Evolutionary conservation across 164 flowering plant species (phyloP), one percentile per base, ranked within the genome.

Genomic region (Berberis thunbergii): DNA sequence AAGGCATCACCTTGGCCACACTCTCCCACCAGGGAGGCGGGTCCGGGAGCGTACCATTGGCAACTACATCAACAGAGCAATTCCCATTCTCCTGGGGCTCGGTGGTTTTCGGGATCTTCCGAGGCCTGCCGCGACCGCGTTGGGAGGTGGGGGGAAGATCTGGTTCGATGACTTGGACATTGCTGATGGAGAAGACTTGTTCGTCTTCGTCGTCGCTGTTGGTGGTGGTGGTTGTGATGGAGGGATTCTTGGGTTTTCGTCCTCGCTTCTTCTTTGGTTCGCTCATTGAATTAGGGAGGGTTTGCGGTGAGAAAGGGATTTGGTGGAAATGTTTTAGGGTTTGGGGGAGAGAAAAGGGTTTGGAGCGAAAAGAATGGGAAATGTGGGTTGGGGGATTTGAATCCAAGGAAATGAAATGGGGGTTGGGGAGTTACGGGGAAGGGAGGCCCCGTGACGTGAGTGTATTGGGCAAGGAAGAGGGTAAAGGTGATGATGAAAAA

Each of bases 1-100:
- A 79, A 43, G 94, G 96, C 54, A 84, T 76, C 40, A 74, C 90
- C 71, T 84, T 82, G 43, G 46, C 74, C 64, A 66, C 82, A 42
- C 59, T 7, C 54, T 52, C 54, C n/a, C 54, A 52, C n/a, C n/a
- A 1, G 10, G 11, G 54, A 10, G 26, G 26, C 26, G 26, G 26
- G 26, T 26, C 26, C 26, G 26, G 26, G 26, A 26, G 26, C 26
- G 26, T 26, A 26, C 26, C 26, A 26, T 26, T 26, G 26, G 26
- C 26, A 26, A 26, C 26, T 26, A 26, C 26, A 26, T 26, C 26
- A 26, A 26, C 26, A 26, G 26, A 26, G 26, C 26, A 26, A 26
- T 26, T 0, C 26, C 26, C 26, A 26, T 26, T 26, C 26, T 26
- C 26, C 26, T 26, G 26, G 26, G 26, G 26, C 26, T 26, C 26